Conservation (phyloP, 148 eudicot genomes). For the Dianthus caryophyllus region DNA sequence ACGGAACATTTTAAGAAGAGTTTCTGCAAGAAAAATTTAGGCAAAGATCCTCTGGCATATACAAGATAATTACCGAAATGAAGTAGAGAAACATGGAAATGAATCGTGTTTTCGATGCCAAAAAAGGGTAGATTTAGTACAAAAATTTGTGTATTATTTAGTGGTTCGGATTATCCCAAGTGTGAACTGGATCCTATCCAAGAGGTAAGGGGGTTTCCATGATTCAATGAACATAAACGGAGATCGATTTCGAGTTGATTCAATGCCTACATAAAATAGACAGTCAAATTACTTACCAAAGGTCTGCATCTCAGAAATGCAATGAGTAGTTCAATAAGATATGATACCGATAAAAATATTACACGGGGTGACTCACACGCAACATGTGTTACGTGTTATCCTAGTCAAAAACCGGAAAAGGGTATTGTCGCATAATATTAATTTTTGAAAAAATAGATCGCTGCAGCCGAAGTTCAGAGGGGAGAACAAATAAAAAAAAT, state of each 20-base stretch:
- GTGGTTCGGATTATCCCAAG: not conserved
- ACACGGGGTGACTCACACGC: too few species aligned
- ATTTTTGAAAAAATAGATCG: too few species aligned
- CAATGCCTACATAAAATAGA: slow-evolving; percentile 5
- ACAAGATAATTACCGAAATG: slow-evolving; percentile 1
- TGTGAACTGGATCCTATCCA: slow-evolving; percentile 1
- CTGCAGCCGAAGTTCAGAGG: too few species aligned
- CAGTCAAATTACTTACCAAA: not conserved
- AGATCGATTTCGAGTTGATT: not conserved
- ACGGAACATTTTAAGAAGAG: not conserved
- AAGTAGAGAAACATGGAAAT: not conserved
- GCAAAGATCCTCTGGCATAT: slow-evolving; percentile 4
- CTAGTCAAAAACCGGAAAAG: too few species aligned
- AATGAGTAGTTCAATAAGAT: too few species aligned
- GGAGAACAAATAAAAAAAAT: too few species aligned
- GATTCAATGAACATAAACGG: not conserved
- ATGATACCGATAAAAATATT: too few species aligned
- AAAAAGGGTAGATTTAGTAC: too few species aligned
- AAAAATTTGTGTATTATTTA: not conserved
- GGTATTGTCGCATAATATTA: too few species aligned
- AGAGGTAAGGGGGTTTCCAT: not conserved
- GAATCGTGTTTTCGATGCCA: not conserved
- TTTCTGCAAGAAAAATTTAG: not conserved
- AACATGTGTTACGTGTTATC: too few species aligned
- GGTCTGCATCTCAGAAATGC: not conserved